These are phyloP conservation scores for Candida yuanshanica DNA, from an alignment of 805 yeast genomes.

Conservation along the genomic window DNA sequence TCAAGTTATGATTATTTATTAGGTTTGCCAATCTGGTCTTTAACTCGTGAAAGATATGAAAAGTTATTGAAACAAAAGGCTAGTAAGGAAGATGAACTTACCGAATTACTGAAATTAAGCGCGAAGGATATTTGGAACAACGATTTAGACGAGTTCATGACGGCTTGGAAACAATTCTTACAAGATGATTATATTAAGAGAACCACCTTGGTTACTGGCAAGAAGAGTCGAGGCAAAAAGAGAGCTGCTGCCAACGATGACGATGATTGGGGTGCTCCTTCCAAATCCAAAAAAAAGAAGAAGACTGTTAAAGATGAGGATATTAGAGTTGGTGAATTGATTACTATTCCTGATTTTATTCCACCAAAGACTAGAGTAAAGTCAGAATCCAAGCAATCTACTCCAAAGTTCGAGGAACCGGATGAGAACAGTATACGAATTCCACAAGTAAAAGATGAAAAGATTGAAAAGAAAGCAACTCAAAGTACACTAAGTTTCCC, in stretches of 20 bases:
- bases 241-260: constrained; percentile 22
- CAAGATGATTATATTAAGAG: constrained; percentile 59
- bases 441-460: neutral
- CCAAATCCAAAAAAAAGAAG: constrained; percentile 12
- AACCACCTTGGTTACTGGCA: constrained; percentile 40
- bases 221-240: constrained; percentile 36
- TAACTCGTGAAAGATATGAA: constrained; percentile 86
- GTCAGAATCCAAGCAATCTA: constrained; percentile 13
- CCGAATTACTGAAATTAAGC: constrained; percentile 51
- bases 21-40: constrained; percentile 91
- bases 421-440: neutral
- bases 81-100: constrained; percentile 66
- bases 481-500: constrained; percentile 6
- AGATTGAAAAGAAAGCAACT: neutral
- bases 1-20: constrained; percentile 80
- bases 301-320: constrained; percentile 13
- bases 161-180: constrained; percentile 62
- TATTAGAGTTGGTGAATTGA: constrained; percentile 18
- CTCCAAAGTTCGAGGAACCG: constrained; percentile 17
- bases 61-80: constrained; percentile 68
- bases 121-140: constrained; percentile 86
- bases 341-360: constrained; percentile 23
- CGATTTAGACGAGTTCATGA: constrained; percentile 73
- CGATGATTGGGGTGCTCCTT: constrained; percentile 15
- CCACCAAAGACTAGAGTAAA: constrained; percentile 18